These are phyloP conservation scores for Passiflora organensis DNA, from an alignment of 345 rosid species.

Conservation along the genomic window DNA sequence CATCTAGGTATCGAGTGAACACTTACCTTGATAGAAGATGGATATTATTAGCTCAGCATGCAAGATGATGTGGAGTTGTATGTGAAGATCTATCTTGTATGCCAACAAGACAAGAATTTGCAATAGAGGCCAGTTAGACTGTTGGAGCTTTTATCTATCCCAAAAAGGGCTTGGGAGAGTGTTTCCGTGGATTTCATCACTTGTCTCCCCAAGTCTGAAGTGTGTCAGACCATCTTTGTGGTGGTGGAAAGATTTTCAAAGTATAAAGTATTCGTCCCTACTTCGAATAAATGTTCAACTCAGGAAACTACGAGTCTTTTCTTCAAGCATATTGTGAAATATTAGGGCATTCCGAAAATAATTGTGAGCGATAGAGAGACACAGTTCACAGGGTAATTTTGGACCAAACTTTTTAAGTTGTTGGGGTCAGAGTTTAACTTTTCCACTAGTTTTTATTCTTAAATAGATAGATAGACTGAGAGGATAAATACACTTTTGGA, in stretches of 20 bases:
- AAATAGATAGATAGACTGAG: neutral
- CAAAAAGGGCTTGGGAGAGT: neutral
- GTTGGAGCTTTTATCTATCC: neutral
- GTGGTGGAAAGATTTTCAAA: neutral
- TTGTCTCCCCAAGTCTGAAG: neutral
- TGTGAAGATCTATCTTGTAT: neutral
- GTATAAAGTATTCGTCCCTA: neutral
- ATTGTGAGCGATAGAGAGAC: neutral
- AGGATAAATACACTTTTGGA: neutral
- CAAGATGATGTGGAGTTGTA: neutral
- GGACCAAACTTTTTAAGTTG: neutral
- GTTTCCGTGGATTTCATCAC: neutral
- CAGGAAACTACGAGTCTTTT: neutral
- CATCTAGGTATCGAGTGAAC: neutral
- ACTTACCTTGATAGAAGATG: neutral
- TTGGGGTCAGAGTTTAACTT: neutral
- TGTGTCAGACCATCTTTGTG: neutral
- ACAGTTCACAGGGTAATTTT: neutral
- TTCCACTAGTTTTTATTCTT: too few species aligned
- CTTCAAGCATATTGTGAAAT: neutral
- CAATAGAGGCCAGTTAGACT: neutral
- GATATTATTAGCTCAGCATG: neutral
- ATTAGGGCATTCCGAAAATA: neutral
- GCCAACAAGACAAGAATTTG: neutral
- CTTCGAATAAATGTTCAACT: neutral